phyloP scores from a whole-genome alignment of 768 basidiomycete species.

The Leucosporidium yakuticum region DNA sequence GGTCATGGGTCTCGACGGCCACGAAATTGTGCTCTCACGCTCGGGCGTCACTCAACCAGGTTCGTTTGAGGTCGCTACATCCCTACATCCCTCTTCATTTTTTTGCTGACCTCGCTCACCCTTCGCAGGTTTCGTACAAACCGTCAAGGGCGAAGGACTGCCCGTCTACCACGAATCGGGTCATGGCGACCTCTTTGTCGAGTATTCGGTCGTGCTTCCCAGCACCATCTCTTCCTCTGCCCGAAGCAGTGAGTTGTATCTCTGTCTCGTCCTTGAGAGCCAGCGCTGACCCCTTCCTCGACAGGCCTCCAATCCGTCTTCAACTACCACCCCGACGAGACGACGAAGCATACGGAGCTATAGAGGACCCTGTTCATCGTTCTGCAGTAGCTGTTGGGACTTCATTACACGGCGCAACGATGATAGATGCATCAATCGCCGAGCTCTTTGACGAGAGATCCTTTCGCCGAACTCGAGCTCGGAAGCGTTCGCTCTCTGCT shows the following conservation, averaged over 20 bases:
- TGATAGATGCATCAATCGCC: no score
- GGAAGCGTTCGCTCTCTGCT: no score
- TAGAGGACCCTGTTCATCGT: constrained; percentile 1
- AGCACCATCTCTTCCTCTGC: constrained; percentile 32
- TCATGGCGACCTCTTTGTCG: constrained; percentile 80
- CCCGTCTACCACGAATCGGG: constrained; percentile 56
- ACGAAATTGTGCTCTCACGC: constrained; percentile 62
- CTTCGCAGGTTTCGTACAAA: constrained; percentile 70
- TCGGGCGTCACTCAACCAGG: constrained; percentile 87
- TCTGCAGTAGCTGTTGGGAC: no score
- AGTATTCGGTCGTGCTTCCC: constrained; percentile 89
- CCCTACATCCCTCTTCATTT: neutral
- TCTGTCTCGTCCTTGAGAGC: neutral
- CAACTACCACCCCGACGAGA: constrained; percentile 15
- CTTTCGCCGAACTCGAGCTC: no score
- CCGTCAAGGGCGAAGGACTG: constrained; percentile 84
- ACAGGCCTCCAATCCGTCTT: constrained; percentile 28
- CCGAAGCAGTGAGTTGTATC: neutral
- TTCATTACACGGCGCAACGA: no score
- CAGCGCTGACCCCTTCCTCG: neutral
- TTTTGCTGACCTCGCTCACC: neutral
- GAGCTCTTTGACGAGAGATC: no score
- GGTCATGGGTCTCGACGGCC: constrained; percentile 86
- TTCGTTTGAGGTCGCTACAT: constrained; percentile 39
- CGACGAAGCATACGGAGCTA: constrained; percentile 10